Base-by-base conservation (phyloP, 208 protist species). In the Acanthamoeba healyi region DNA sequence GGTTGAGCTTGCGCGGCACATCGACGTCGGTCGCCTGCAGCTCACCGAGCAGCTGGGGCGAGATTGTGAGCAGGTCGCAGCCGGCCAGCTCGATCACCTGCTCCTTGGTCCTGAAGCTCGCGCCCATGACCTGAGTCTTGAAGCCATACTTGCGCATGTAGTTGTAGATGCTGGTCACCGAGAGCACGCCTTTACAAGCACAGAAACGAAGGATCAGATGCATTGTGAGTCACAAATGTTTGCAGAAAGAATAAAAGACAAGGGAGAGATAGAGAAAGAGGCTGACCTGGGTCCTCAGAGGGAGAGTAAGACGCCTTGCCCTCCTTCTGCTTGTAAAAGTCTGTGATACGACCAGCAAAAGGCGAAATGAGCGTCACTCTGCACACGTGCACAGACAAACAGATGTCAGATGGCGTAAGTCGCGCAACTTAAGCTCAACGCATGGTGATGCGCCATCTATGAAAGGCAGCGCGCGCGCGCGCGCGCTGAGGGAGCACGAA, bases 131-230 rank as follows among this genome's bases (percentile, higher is more conserved):
- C 42, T 98, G 97, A 1, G 99, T 99, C 93, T 98, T 97, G 97
- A 99, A 99, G 29, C 98, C 98, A 97, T 98, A 97, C 94, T 99
- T 98, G 96, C 99, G 99, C 97, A 99, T 99, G 97, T 99, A 99
- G 96, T 99, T 98, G 97, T 98, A 99, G 95, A 99, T 99, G 36
- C 90, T 94, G 32, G 96, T 97, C 24, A 99, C 99, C 58, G 97
- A 98, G 42, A 99, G 14, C 9, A 99, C 99, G 79, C 98, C 99
- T 24, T 67, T 4, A 12, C 4, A 12, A 49, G 9, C 44, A 19
- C 3, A 19, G 77, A 56, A 17, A 7, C 7, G 34, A 36, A 38
- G 81, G 81, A 61, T 6, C 4, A 22, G 81, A 17, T 26, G 15
- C 4, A 32, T 5, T 65, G 63, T 5, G 32, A 38, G 26, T 0